These are phyloP conservation scores for Drechmeria coniospora DNA, from an alignment of 2,329 filamentous ascomycete species.

Conservation along the genomic window DNA sequence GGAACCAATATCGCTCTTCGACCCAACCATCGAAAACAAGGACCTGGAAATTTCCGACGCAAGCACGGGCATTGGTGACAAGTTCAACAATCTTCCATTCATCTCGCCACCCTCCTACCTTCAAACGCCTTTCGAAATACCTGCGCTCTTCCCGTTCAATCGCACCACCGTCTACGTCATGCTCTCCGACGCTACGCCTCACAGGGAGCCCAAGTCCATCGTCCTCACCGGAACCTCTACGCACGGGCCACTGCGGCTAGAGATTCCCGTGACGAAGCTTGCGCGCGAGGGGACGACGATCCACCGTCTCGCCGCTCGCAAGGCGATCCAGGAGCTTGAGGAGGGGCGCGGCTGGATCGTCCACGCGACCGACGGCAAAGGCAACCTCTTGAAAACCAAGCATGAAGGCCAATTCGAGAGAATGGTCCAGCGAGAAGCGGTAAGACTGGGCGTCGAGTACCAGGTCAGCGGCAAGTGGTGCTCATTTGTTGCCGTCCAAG, in stretches of 20 bases:
- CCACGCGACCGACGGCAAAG: conserved; percentile 29
- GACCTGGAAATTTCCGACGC: conserved; percentile 16
- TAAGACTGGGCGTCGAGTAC: conserved; percentile 48
- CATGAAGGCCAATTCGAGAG: conserved; percentile 36
- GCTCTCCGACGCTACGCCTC: conserved; percentile 32
- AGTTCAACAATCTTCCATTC: conserved; percentile 35
- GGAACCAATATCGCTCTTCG: conserved; percentile 44
- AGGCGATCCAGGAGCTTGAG: conserved; percentile 53
- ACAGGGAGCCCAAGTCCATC: conserved; percentile 32
- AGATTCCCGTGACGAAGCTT: conserved; percentile 43
- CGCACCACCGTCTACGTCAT: conserved; percentile 52
- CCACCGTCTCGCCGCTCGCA: conserved; percentile 56
- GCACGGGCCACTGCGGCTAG: conserved; percentile 44
- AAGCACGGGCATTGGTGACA: conserved; percentile 11
- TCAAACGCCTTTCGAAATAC: conserved; percentile 48
- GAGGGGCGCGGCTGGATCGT: conserved; percentile 52
- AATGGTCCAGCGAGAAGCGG: conserved; percentile 49
- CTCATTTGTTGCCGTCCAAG: conserved; percentile 54
- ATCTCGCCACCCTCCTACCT: conserved; percentile 40
- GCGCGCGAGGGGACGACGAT: conserved; percentile 35
- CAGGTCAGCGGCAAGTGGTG: conserved; percentile 57
- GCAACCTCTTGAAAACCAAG: conserved; percentile 28
- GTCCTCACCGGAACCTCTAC: conserved; percentile 39
- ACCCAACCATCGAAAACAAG: conserved; percentile 29
- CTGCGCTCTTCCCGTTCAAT: conserved; percentile 50